Evolutionary conservation across 768 basidiomycete species (phyloP), one percentile per base, ranked within the genome.

Genomic region (Xerocomus brunneocitrinus): DNA sequence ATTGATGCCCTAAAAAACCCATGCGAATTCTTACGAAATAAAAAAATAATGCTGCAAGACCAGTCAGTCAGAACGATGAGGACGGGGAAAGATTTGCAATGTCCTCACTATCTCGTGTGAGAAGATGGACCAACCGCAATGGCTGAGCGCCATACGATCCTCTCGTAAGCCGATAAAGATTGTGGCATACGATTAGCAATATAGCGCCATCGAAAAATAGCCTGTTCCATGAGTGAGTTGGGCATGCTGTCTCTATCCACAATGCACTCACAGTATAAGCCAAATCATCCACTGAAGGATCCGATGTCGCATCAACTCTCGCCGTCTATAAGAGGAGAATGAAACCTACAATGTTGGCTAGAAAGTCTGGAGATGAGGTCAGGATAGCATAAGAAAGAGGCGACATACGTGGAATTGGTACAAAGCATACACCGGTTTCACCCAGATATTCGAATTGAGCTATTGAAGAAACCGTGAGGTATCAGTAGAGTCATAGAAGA

Each of bases 21-120:
- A 19, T n/a, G 8, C 3, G 38, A n/a, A n/a, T 12, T 4, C 62
- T 55, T 34, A 65, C 63, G 12, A 43, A 14, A 27, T 65, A 63
- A 39, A 63, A 63, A 19, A 56, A 25, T 1, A 59, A 3, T 3
- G 63, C 62, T 63, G 22, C 19, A 19, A 22, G 16, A 52, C 19
- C 19, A 19, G 19, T 28, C 1, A 2, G 38, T 52, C 36, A 52
- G 34, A 5, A 43, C 19, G 4, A 12, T 4, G 30, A 30, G 35
- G 24, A n/a, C 4, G n/a, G 25, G 0, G 16, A 8, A 51, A 3
- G 16, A 1, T 19, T 6, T 8, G 24, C 0, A 8, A 36, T 28
- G 3, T 22, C 13, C 58, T 54, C 38, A 67, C 65, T 62, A 31
- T 67, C 67, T 39, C 65, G 57, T 16, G 42, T 14, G 13, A 67